phyloP scores from a whole-genome alignment of 2,329 filamentous ascomycete genomes.

The Colletotrichum sp. region DNA sequence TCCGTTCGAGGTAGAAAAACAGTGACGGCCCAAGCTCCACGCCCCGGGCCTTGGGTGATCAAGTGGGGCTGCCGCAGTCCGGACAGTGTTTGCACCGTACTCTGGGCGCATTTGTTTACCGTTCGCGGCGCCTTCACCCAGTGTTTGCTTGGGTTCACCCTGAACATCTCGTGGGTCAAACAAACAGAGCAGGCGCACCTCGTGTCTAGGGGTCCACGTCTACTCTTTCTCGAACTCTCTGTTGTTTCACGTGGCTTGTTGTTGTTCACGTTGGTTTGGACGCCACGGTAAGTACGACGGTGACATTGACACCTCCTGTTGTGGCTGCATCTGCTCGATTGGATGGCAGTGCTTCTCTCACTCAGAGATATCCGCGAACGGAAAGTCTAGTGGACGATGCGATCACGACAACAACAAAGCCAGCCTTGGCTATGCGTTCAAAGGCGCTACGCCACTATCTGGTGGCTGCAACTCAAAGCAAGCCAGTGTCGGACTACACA shows the following conservation, averaged over 20 bases:
- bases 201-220: neutral
- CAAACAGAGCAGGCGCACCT: neutral
- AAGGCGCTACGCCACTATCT: neutral
- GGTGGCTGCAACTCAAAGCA: neutral
- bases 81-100: neutral
- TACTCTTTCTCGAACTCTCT: neutral
- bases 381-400: neutral
- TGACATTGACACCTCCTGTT: neutral
- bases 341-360: neutral
- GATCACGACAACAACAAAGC: neutral
- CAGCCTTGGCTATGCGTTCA: neutral
- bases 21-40: constrained; percentile 8
- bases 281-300: neutral
- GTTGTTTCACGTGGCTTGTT: neutral
- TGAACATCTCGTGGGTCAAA: neutral
- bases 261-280: neutral
- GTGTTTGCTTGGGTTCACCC: neutral
- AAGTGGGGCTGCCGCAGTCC: neutral
- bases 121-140: neutral
- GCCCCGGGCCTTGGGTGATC: neutral
- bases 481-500: neutral
- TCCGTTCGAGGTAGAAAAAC: neutral
- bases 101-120: neutral
- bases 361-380: neutral
- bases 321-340: neutral